A percentile compares a stretch with the other conserved stretches of the same genome.
These are phyloP conservation scores for Setaria viridis DNA, from an alignment of 202 grass and related monocot species.

Conservation along the genomic window DNA sequence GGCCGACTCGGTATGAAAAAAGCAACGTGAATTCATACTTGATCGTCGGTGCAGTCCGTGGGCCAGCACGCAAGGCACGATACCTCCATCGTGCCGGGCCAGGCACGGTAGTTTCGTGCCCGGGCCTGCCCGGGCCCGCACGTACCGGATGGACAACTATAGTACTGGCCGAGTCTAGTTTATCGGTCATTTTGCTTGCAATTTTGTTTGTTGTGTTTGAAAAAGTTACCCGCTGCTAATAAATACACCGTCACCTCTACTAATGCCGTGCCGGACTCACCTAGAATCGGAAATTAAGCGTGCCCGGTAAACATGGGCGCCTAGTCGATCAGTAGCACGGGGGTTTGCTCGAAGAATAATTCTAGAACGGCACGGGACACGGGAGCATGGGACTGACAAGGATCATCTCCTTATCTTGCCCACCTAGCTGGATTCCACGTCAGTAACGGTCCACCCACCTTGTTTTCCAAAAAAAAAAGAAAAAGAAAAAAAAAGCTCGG, in stretches of 20 bases:
- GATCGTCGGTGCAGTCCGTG: too few relatives aligned
- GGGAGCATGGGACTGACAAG: neutral
- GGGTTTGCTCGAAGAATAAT: neutral
- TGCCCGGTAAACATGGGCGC: neutral
- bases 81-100: too few relatives aligned
- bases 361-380: neutral
- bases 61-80: accelerated
- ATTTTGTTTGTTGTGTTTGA: neutral
- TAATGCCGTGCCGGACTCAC: neutral
- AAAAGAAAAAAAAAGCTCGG: neutral
- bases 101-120: too few relatives aligned
- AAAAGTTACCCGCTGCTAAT: neutral
- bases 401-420: slow-evolving; percentile 3
- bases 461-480: neutral
- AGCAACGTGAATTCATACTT: too few relatives aligned
- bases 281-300: neutral
- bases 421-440: neutral
- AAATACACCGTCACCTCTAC: too few relatives aligned
- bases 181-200: too few relatives aligned
- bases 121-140: too few relatives aligned
- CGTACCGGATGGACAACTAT: too few relatives aligned
- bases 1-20: too few relatives aligned
- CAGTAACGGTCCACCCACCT: neutral
- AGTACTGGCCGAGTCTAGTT: neutral
- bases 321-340: neutral